A percentile compares a stretch with the other conserved stretches of the same genome.
These are phyloP conservation scores for Ophiostoma perfectum DNA, from an alignment of 2,329 filamentous ascomycete species.

Conservation along the genomic window DNA sequence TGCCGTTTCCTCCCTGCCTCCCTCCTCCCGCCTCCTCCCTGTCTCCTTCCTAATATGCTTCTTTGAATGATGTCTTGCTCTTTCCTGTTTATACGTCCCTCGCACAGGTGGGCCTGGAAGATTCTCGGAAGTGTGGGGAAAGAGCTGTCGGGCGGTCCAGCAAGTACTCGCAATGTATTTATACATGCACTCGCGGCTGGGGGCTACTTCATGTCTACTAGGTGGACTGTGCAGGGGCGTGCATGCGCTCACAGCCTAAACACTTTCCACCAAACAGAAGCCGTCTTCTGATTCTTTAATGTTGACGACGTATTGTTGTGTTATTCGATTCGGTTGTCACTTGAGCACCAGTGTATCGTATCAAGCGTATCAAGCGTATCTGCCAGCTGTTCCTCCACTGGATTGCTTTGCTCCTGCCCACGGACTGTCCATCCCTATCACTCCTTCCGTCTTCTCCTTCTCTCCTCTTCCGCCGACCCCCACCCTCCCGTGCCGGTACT, in stretches of 20 bases:
- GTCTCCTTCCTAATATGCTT: background rate
- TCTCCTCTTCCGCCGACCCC: background rate
- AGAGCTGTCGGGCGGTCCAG: conserved; percentile 1
- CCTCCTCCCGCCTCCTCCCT: background rate
- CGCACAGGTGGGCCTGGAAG: background rate
- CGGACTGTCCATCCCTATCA: background rate
- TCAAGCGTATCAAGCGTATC: background rate
- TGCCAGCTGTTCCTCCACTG: background rate
- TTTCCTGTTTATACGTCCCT: background rate
- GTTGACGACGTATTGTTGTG: background rate
- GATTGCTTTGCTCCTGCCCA: background rate
- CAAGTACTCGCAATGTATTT: background rate
- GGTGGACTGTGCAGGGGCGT: background rate
- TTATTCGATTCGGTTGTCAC: background rate
- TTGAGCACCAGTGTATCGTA: background rate
- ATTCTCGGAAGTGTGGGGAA: conserved; percentile 10
- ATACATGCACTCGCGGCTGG: background rate
- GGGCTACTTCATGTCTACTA: background rate
- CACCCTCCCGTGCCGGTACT: conserved; percentile 8
- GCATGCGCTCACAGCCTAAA: background rate
- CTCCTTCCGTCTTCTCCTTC: background rate
- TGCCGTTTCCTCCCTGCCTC: background rate
- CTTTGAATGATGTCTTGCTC: background rate
- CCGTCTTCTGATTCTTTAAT: no score
- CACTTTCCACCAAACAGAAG: conserved; percentile 3